Base-by-base conservation (phyloP, 2,329 filamentous ascomycete genomes). In the Penicillium sp. region DNA sequence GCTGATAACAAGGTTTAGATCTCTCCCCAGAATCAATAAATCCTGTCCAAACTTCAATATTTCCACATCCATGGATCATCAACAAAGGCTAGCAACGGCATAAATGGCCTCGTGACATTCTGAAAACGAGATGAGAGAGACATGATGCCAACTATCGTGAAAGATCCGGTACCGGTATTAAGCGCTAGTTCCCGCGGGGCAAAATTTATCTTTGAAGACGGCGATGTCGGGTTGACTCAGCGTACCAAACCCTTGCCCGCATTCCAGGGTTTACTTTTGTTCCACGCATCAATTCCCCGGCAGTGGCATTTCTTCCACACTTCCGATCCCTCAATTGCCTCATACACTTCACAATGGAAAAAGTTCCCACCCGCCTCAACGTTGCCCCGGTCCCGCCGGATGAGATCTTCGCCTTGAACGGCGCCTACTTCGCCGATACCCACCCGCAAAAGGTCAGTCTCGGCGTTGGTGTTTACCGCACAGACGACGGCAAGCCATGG, bases 401-500 rank as follows among this genome's bases (percentile, higher is more conserved):
- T 76, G 86, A 92, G 66, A 85, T 97, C 74, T 97, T 97, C 73
- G 91, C 91, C 50, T 79, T 97, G 69, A 90, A 92, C 83, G 85
- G 88, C 58, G 90, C 89, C 59, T 97, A 87, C 81, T 85, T 84
- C 71, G 88, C 87, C 56, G 92, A 97, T 71, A 77, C 82, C 26
- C 75, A 77, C 67, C 71, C 79, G 44, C 83, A 89, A 73, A 97
- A 97, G 79, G 89, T 97, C 67, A 92, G 96, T 75, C 77, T 97
- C 74, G 90, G 92, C 71, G 81, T 96, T 76, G 92, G 92, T 67
- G 92, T 92, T 56, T 97, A 96, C 78, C 85, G 92, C 71, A 93
- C 94, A 69, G 83, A 96, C 77, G 88, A 91, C 71, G 92, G 90
- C 63, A 96, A 96, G 80, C 92, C 92, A n/a, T 97, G 92, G 92